A percentile compares a stretch with the other conserved stretches of the same genome.
Conservation (phyloP, 1,139 yeast genomes). For the Diutina ranongensis region DNA sequence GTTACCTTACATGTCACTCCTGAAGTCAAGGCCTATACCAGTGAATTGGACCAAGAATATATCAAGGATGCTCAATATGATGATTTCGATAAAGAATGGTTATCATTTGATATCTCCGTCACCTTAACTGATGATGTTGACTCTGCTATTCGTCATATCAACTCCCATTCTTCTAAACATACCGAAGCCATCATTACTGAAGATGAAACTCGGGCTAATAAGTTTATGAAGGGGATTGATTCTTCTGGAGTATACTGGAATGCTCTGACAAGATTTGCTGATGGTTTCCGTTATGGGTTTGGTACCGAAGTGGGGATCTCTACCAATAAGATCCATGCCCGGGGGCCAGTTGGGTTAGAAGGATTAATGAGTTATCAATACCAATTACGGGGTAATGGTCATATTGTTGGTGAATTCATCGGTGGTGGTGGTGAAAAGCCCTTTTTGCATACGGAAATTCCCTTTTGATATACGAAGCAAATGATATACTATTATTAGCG, state of each 20-base stretch:
- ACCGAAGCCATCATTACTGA: constrained; percentile 89
- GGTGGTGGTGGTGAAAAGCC: constrained; percentile 85
- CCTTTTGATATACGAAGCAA: too few relatives aligned
- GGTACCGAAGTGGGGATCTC: constrained; percentile 98
- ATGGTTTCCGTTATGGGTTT: constrained; percentile 95
- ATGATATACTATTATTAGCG: too few relatives aligned
- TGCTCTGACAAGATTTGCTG: constrained; percentile 93
- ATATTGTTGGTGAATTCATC: constrained; percentile 77
- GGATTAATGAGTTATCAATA: constrained; percentile 95
- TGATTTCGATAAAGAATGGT: constrained; percentile 75
- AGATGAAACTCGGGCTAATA: constrained; percentile 53
- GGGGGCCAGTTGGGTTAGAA: constrained; percentile 98
- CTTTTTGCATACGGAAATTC: constrained; percentile 57
- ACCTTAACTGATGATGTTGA: constrained; percentile 44
- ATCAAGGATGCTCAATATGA: constrained; percentile 35
- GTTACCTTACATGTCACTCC: constrained; percentile 64
- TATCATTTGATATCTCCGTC: constrained; percentile 74
- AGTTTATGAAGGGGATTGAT: constrained; percentile 76
- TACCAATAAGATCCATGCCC: constrained; percentile 91
- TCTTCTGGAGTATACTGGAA: constrained; percentile 99
- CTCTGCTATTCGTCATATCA: constrained; percentile 75
- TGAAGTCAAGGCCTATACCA: constrained; percentile 25
- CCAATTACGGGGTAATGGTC: constrained; percentile 85
- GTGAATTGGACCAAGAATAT: constrained; percentile 10
- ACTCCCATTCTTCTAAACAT: constrained; percentile 87